Evolutionary conservation across 2,329 filamentous ascomycete species (phyloP), one percentile per base, ranked within the genome.

Genomic region (Fusarium brevicatenulatum): DNA sequence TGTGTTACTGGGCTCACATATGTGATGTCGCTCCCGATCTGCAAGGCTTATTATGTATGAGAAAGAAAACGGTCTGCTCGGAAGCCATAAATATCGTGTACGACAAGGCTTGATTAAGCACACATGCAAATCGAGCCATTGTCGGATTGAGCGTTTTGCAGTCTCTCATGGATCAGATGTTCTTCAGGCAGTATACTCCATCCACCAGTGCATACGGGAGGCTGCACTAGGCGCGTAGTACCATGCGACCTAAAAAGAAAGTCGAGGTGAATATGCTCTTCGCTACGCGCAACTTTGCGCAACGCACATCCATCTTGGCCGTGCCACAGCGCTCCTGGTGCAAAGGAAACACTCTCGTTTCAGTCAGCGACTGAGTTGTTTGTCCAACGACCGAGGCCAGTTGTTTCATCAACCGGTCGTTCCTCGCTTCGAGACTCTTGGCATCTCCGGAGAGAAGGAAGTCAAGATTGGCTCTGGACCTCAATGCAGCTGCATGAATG

Each of bases 381-480:
- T 37, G 61, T 66, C 58, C 43, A 56, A 67, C 28, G 58, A 55
- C 39, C 65, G 54, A 76, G 56, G 36, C 43, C 70, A 61, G 13
- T n/a, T 73, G 69, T 71, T 73, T 73, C 69, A 68, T 70, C 58
- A 70, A 65, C 57, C 57, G 66, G 69, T 64, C 44, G 43, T 49
- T 63, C 44, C 65, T 75, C 71, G 73, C 67, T 75, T 72, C 30
- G 23, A 28, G 37, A 42, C 23, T 62, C 75, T 76, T 77, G 76
- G 74, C 76, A 64, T 68, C 18, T 39, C 34, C 71, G 63, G 72
- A 70, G 60, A 50, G 70, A 77, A 63, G 76, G 65, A 71, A 67
- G 59, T 49, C 46, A 23, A 69, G 36, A 64, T 65, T 72, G 63
- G 59, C 43, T 46, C 52, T 42, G 55, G 44, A 36, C 43, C 37